phyloP scores from a whole-genome alignment of 768 basidiomycete genomes.

The Lentinula sp. region DNA sequence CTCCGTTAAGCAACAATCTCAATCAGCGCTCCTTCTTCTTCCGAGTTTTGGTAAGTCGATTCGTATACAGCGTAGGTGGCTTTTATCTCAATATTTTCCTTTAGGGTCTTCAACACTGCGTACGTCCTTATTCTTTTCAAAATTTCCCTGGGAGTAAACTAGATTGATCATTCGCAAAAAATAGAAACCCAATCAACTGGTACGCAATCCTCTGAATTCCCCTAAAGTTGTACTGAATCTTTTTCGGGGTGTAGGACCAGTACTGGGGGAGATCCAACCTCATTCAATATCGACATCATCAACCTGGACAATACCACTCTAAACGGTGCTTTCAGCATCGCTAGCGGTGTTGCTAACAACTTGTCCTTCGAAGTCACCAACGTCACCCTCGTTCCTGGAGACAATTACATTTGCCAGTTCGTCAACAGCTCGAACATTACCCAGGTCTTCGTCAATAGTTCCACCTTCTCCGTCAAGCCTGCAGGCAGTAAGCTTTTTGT shows the following conservation, averaged over 20 bases:
- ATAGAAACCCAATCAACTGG: background rate
- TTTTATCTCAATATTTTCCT: background rate
- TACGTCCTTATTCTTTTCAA: background rate
- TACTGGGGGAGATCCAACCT: background rate
- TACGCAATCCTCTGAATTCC: background rate
- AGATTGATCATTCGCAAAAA: background rate
- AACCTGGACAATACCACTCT: background rate
- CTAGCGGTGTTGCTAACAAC: background rate
- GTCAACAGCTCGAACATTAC: constrained; percentile 1
- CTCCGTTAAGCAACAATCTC: background rate
- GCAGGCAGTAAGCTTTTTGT: background rate
- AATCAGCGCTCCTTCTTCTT: background rate
- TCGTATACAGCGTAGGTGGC: background rate
- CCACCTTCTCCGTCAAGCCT: background rate
- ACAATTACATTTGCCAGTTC: background rate
- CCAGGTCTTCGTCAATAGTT: constrained; percentile 1
- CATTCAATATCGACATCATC: background rate
- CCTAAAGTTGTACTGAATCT: background rate
- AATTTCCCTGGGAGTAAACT: background rate
- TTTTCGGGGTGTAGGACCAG: background rate
- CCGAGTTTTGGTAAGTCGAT: background rate
- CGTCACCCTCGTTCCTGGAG: background rate
- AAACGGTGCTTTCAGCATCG: constrained; percentile 3
- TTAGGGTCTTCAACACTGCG: constrained; percentile 1
- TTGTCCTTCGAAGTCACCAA: background rate